Evolutionary conservation across 768 basidiomycete species (phyloP), one percentile per base, ranked within the genome.

Genomic region (Lentinula lateritia): DNA sequence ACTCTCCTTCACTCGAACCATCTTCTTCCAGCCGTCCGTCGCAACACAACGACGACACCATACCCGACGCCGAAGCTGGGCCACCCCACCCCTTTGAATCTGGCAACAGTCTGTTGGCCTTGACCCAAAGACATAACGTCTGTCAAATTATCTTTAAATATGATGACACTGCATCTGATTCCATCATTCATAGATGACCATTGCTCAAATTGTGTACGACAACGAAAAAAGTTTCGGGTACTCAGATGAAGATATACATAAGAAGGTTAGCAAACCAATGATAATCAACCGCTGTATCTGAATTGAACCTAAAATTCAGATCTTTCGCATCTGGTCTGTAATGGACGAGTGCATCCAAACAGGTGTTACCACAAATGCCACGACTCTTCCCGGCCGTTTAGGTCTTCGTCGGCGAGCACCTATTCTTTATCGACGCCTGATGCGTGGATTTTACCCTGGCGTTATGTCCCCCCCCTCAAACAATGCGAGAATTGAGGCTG

Each of bases 311-410:
- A 46, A 28, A 13, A 52, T 50, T 20, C 54, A 76, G 77, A 80
- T 92, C 65, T 83, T 86, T 80, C 83, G 84, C 32, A 93, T 95
- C 52, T 96, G 94, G 94, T 69, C 77, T 58, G 92, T 94, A 5
- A 97, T 97, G 95, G 93, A 96, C 69, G 84, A 88, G 61, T 95
- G 92, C 71, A 98, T 97, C 63, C 88, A 79, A 46, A 81, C 83
- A 2, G 95, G 95, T 18, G 94, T 98, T 8, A 88, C 91, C 2
- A 81, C 92, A 1, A 78, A 83, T 3, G 89, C 95, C 66, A 79
- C 79, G 48, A 86, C 83, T n/a, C 81, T 98, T 2, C 95, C 95
- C 0, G 95, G 95, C n/a, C 81, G 93, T 20, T 75, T 98, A 16
- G 75, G 82, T 6, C 77, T 98, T 28, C 82, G 88, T 38, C 81